Percentiles rank a stretch among this genome's conserved stretches.
These are phyloP conservation scores for Psilocybe azurescens DNA, from an alignment of 768 basidiomycete species.

Conservation along the genomic window DNA sequence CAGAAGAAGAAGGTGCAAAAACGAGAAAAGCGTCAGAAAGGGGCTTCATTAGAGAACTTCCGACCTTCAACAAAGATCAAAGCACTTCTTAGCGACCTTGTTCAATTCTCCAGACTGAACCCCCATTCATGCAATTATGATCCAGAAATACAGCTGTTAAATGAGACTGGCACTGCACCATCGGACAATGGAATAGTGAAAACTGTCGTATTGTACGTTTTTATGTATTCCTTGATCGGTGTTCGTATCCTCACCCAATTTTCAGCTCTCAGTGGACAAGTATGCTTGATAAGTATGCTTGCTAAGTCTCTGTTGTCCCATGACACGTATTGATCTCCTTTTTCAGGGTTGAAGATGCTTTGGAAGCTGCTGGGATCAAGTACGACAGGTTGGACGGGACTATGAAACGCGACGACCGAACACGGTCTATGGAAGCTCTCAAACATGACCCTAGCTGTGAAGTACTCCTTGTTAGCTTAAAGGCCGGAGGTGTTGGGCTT, in stretches of 20 bases:
- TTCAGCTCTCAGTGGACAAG: constrained; percentile 91
- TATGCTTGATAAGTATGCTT: constrained; percentile 86
- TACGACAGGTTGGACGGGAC: constrained; percentile 96
- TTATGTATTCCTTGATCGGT: constrained; percentile 16
- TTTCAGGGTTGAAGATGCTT: constrained; percentile 83
- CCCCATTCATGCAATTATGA: constrained; percentile 90
- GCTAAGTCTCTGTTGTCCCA: constrained; percentile 5
- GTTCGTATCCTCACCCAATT: constrained; percentile 17
- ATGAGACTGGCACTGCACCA: constrained; percentile 70
- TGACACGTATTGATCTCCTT: constrained; percentile 15
- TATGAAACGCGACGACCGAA: constrained; percentile 96
- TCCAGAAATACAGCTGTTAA: constrained; percentile 81
- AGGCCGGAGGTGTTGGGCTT: constrained; percentile 96
- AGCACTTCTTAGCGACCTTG: constrained; percentile 78
- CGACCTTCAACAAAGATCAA: constrained; percentile 90
- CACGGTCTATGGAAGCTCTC: constrained; percentile 89
- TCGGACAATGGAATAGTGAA: constrained; percentile 75
- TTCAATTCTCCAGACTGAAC: constrained; percentile 82
- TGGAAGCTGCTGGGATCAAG: constrained; percentile 80
- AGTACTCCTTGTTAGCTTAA: constrained; percentile 93
- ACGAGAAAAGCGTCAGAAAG: constrained; percentile 71
- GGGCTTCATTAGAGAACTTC: constrained; percentile 56
- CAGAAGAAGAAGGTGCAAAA: constrained; percentile 68
- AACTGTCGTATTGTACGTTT: constrained; percentile 91
- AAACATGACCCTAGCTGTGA: constrained; percentile 91